Conservation (phyloP, 345 rosid species). For the Pistacia atlantica region DNA sequence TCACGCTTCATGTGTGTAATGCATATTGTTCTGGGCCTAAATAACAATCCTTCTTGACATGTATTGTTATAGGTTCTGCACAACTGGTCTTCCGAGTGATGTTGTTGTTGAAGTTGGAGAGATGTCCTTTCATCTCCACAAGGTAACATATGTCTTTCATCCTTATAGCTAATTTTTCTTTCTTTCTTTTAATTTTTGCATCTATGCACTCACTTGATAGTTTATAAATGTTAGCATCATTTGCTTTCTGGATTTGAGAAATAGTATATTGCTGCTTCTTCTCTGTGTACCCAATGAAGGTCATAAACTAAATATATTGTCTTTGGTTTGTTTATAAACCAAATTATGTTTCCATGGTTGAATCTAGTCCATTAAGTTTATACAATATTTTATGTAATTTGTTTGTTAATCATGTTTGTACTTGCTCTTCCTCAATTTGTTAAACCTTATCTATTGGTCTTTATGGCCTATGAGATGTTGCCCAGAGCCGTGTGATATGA, state of each 20-base stretch:
- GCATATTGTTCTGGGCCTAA: not conserved
- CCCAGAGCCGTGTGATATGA: not conserved
- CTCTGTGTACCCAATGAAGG: not conserved
- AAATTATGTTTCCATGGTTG: not conserved
- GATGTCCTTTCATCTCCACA: slow-evolving; percentile 97
- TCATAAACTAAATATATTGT: not conserved
- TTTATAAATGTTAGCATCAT: not conserved
- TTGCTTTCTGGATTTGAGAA: slow-evolving; percentile 19
- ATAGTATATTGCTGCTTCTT: not conserved
- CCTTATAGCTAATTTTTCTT: not conserved
- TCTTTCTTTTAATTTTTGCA: not conserved
- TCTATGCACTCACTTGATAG: not conserved
- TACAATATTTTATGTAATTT: not conserved
- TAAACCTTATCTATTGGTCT: not conserved
- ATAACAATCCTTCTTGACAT: slow-evolving; percentile 10
- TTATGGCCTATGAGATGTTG: not conserved
- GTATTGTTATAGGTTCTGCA: slow-evolving; percentile 73
- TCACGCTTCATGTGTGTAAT: not conserved
- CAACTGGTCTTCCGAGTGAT: slow-evolving; percentile 95
- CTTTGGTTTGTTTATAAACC: not conserved
- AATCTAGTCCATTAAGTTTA: not conserved
- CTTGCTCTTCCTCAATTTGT: not conserved
- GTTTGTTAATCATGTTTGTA: not conserved
- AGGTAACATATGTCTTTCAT: slow-evolving; percentile 48
- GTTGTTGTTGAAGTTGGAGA: slow-evolving; percentile 86